Percentiles rank a stretch among this genome's conserved stretches.
phyloP scores from a whole-genome alignment of 2,329 filamentous ascomycete genomes.

The Pseudohalonectria lignicola region DNA sequence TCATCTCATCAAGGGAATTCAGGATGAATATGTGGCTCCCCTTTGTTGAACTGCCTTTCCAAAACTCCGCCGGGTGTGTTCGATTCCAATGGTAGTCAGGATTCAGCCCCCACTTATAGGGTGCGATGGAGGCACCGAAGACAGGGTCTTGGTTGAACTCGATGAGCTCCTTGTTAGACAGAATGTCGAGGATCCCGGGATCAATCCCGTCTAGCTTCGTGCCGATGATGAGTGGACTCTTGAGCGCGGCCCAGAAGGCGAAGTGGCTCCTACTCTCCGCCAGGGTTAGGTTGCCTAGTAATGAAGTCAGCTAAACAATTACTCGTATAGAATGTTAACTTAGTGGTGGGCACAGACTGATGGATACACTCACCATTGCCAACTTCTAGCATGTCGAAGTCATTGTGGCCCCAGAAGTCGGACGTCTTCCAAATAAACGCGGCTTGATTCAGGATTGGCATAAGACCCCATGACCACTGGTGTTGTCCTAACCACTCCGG shows the following conservation, averaged over 20 bases:
- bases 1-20: conserved; percentile 24
- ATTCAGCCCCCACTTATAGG: conserved; percentile 37
- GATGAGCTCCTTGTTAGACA: conserved; percentile 27
- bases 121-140: conserved; percentile 27
- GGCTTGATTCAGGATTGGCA: conserved; percentile 35
- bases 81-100: conserved; percentile 20
- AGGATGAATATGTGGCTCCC: conserved; percentile 35
- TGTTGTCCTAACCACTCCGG: background rate
- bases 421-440: conserved; percentile 29
- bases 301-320: too few relatives aligned
- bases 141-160: conserved; percentile 34
- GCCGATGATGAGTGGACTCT: conserved; percentile 37
- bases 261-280: conserved; percentile 38
- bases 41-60: conserved; percentile 27
- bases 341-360: too few relatives aligned
- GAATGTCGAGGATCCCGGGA: conserved; percentile 22
- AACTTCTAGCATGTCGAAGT: conserved; percentile 39
- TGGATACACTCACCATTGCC: too few relatives aligned
- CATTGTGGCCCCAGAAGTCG: conserved; percentile 37
- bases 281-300: conserved; percentile 27
- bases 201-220: conserved; percentile 24
- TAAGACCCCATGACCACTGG: conserved; percentile 14
- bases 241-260: conserved; percentile 38
- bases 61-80: conserved; percentile 37
- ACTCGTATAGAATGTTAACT: too few relatives aligned